Percentiles rank a stretch among this genome's conserved stretches.
Evolutionary conservation across 495 filamentous ascomycete species (phyloP).

Genomic region (Penicillium odoratum): DNA sequence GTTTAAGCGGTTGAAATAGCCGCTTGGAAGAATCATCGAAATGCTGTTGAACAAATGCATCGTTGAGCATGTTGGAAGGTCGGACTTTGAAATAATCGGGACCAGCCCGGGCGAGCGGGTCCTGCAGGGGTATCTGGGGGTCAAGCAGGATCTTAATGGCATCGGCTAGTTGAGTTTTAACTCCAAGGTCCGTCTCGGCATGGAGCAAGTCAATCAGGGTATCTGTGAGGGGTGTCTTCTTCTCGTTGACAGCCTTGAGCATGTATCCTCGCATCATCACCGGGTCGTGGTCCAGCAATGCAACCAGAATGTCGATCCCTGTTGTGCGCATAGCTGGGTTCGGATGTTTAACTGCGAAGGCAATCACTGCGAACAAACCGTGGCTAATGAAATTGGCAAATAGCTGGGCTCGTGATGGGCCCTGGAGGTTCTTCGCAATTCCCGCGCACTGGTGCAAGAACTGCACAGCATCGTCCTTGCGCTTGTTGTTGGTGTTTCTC

Average conservation of each 20-base stretch:
- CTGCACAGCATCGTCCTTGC: constrained; percentile 90
- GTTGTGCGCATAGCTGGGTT: constrained; percentile 87
- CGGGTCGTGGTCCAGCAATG: constrained; percentile 94
- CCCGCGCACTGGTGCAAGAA: constrained; percentile 97
- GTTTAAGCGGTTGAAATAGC: constrained; percentile 83
- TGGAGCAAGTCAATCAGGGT: constrained; percentile 91
- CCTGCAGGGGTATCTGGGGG: constrained; percentile 63
- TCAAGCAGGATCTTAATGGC: constrained; percentile 93
- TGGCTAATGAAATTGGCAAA: constrained; percentile 88
- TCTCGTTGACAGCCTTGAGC: constrained; percentile 85
- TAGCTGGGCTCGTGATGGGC: constrained; percentile 70
- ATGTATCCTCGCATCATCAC: constrained; percentile 91
- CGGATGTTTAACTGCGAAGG: constrained; percentile 80
- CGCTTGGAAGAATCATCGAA: constrained; percentile 87
- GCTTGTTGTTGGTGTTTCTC: constrained; percentile 59
- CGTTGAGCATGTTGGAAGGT: constrained; percentile 72
- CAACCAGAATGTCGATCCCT: constrained; percentile 89
- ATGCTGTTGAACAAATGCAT: constrained; percentile 79
- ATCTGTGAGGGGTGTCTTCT: constrained; percentile 83
- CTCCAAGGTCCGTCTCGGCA: constrained; percentile 86
- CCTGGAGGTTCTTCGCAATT: constrained; percentile 92
- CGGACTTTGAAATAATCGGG: constrained; percentile 70
- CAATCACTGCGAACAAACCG: constrained; percentile 86
- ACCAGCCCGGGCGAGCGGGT: constrained; percentile 65
- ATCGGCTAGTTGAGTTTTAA: constrained; percentile 95